Base-by-base conservation (phyloP, 2,329 filamentous ascomycete species). In the Aspergillus eucalypticola region DNA sequence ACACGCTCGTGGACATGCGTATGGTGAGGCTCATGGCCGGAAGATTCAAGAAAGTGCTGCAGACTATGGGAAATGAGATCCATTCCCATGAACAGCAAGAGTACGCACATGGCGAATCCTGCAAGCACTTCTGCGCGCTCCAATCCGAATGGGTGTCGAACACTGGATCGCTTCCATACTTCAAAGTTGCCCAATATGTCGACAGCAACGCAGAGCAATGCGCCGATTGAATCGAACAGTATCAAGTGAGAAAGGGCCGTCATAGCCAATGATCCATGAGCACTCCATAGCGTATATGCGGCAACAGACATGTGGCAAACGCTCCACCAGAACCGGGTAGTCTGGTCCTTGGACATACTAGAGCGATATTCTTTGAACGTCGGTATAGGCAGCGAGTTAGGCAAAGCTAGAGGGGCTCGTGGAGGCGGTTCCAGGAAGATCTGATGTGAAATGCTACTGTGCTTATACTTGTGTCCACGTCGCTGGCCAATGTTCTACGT, bases 141-240 rank as follows among this genome's bases (percentile, higher is more conserved):
- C 23, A 99, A 85, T 3, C 86, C 93, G 72, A 99, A 99, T 0
- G 95, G 95, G 76, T 99, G 92, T 23, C 93, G 88, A 68, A 99
- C 90, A 66, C 89, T 96, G 67, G 91, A 94, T 50, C 94, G 86
- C 65, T 92, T 91, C 95, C 95, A 99, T 42, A 98, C 93, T 74
- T 99, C 95, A 70, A 99, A 99, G 75, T 99, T 99, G 54, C 91
- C 88, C 51, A 97, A 86, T 1, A 98, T 91, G 72, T 99, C 95
- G 50, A 98, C 94, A 11, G 87, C 88, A 3, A 96, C 92, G 74
- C 94, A 98, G 5, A 98, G 86, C 51, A 93, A 88, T 4, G 95
- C 95, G 35, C 92, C 95, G 1, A 96, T 86, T 8, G 95, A 94
- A 74, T 99, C 95, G 75, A 97, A 99, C 75, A 98, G 91, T 60